These are phyloP conservation scores for Lumnitzera racemosa DNA, from an alignment of 345 rosid genomes.

Conservation along the genomic window DNA sequence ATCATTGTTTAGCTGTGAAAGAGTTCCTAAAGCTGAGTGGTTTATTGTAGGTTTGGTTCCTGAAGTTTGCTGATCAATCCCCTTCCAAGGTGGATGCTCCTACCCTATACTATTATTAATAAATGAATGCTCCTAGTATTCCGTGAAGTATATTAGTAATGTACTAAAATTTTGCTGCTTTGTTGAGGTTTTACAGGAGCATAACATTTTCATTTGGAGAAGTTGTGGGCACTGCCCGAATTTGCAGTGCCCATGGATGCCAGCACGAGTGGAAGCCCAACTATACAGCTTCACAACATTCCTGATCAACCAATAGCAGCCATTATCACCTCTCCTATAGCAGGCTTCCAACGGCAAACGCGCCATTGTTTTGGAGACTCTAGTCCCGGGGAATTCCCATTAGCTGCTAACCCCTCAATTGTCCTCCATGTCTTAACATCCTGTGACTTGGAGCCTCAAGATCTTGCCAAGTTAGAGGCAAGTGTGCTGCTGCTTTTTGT, in stretches of 20 bases:
- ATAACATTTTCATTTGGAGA: conserved; percentile 12
- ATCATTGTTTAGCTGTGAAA: background rate
- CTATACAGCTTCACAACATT: conserved; percentile 57
- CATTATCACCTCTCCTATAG: conserved; percentile 38
- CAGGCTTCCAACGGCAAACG: conserved; percentile 53
- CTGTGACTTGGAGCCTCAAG: conserved; percentile 81
- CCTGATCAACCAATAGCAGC: conserved; percentile 62
- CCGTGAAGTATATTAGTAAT: no score
- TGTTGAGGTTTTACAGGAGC: no score
- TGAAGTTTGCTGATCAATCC: conserved; percentile 35
- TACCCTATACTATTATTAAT: background rate
- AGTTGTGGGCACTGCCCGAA: conserved; percentile 46
- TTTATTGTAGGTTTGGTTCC: conserved; percentile 42
- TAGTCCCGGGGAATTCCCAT: conserved; percentile 93
- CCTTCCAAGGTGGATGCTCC: conserved; percentile 22
- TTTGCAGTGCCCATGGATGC: conserved; percentile 89
- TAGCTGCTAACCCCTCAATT: conserved; percentile 90
- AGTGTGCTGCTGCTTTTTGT: conserved; percentile 19
- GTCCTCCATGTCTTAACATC: conserved; percentile 89
- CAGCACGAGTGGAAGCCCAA: conserved; percentile 64
- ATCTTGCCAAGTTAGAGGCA: conserved; percentile 97
- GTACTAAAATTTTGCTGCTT: no score
- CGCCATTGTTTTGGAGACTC: conserved; percentile 82
- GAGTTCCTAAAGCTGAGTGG: conserved; percentile 10
- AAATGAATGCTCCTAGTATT: background rate